Base-by-base conservation (phyloP, 2,329 filamentous ascomycete species). In the Rasamsonia emersonii region DNA sequence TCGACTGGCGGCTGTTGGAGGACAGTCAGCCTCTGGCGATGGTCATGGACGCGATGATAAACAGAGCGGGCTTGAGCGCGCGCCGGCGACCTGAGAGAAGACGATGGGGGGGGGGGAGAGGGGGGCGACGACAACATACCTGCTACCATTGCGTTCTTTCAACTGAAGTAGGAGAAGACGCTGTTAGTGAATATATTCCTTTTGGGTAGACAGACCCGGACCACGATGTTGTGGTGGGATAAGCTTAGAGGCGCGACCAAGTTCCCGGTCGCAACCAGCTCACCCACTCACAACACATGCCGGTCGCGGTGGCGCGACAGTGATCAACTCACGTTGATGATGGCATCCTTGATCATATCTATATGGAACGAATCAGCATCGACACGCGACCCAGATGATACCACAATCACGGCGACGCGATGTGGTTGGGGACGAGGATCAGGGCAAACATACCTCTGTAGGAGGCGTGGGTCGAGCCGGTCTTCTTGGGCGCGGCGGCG, bases 301-400 rank as follows among this genome's bases (percentile, higher is more conserved):
- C 56, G 58, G 47, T 51, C 58, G 50, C 41, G 45, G 44, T 59
- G 65, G 66, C 70, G 67, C 69, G 47, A 54, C 45, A 41, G 54
- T 54, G 57, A 63, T 70, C 53, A 56, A 80, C 77, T 77, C 62
- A 82, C 77, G 62, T 71, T 74, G 53, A 79, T 60, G 56, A 82
- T 77, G 47, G 77, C 77, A 60, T 81, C 76, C 64, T 79, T 79
- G 61, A 82, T 78, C 77, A 82, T 80, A 62, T 79, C 77, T 79
- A 59, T 55, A 53, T 51, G 25, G 46, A 43, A 47, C 36, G 47
- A 55, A 68, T 76, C 65, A 75, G 70, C 56, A 71, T 59, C 58
- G 45, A 43, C 52, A 61, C 51, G 73, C 70, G 72, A 77, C 58
- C 51, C 61, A 38, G 51, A 58, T 50, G 42, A 53, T 56, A 44